Percentiles rank a stretch among this genome's conserved stretches.
Conservation (phyloP, 2,329 filamentous ascomycete species). For the Chaetomium sp. region DNA sequence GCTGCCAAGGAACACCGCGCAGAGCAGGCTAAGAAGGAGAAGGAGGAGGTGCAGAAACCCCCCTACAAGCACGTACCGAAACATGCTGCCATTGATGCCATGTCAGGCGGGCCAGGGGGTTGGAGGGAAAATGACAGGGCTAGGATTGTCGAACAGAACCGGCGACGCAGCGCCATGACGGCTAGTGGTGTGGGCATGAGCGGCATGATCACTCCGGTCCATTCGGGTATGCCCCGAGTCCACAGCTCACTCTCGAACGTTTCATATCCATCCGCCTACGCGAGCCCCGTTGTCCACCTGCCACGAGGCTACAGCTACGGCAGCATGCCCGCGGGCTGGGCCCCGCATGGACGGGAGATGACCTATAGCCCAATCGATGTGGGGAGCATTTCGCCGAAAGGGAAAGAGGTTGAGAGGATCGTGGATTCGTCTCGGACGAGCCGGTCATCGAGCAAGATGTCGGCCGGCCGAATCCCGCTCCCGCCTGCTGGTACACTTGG, state of each 20-base stretch:
- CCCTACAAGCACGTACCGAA: slow-evolving; percentile 63
- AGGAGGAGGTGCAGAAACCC: slow-evolving; percentile 45
- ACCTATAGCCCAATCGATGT: slow-evolving; percentile 36
- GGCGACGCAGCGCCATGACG: slow-evolving; percentile 52
- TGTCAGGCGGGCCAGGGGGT: slow-evolving; percentile 55
- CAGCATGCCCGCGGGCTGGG: slow-evolving; percentile 43
- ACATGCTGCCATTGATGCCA: slow-evolving; percentile 61
- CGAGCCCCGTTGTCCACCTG: slow-evolving; percentile 44
- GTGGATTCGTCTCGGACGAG: slow-evolving; percentile 42
- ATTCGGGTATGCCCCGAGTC: slow-evolving; percentile 49
- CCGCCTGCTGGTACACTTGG: slow-evolving; percentile 21
- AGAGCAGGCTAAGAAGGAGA: slow-evolving; percentile 52
- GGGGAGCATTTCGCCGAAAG: slow-evolving; percentile 41
- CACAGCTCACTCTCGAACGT: slow-evolving; percentile 52
- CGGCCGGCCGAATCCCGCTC: slow-evolving; percentile 28
- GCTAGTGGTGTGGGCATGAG: slow-evolving; percentile 41
- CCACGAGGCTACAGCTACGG: slow-evolving; percentile 50
- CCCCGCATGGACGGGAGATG: slow-evolving; percentile 38
- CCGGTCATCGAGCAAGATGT: slow-evolving; percentile 45
- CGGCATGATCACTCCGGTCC: slow-evolving; percentile 36
- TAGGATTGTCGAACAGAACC: slow-evolving; percentile 55
- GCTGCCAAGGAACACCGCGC: slow-evolving; percentile 58
- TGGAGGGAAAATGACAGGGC: slow-evolving; percentile 52
- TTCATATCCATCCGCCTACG: slow-evolving; percentile 49
- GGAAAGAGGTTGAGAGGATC: slow-evolving; percentile 46